phyloP scores from a whole-genome alignment of 441 rosid genomes.

The Monsonia emarginata region DNA sequence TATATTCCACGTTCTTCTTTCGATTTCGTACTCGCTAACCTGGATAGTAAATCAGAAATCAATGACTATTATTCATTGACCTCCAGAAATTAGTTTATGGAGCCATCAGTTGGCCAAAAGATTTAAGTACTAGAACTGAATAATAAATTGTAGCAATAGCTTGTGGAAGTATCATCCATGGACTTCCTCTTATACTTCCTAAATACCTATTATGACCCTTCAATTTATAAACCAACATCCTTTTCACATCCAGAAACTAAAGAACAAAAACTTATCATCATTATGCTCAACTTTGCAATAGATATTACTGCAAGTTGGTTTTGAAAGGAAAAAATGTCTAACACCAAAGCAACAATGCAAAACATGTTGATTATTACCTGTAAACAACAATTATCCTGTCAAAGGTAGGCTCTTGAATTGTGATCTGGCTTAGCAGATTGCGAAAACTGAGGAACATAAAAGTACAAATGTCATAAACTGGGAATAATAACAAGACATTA shows the following conservation, averaged over 20 bases:
- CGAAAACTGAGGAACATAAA: constrained; percentile 29
- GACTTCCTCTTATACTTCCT: not conserved
- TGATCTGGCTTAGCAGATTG: constrained; percentile 48
- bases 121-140: not conserved
- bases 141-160: not conserved
- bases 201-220: not conserved
- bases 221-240: too few species aligned
- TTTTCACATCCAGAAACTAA: too few species aligned
- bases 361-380: constrained; percentile 33
- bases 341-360: not conserved
- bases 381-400: constrained; percentile 72
- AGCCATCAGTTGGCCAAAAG: not conserved
- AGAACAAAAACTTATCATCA: not conserved
- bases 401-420: constrained; percentile 80
- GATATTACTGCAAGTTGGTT: not conserved
- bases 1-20: constrained; percentile 40
- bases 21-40: constrained; percentile 27
- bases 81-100: not conserved
- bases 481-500: constrained; percentile 2
- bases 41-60: constrained; percentile 17
- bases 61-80: not conserved
- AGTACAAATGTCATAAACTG: not conserved
- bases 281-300: not conserved
- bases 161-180: not conserved
- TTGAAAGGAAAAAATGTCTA: not conserved